Conservation (phyloP, 345 rosid genomes). For the Carallia pectinifolia region DNA sequence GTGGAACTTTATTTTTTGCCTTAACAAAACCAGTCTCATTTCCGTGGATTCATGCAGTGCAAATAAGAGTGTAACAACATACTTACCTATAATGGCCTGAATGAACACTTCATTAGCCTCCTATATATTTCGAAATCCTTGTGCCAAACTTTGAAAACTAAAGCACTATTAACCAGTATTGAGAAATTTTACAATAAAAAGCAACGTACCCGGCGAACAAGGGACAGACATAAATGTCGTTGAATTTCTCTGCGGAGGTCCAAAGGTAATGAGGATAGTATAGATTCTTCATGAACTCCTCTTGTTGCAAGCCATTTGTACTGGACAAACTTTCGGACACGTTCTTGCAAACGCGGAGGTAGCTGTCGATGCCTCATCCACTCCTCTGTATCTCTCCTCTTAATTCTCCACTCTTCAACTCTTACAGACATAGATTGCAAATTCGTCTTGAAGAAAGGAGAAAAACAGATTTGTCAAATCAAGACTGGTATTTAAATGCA, state of each 20-base stretch:
- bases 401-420: conserved; percentile 89
- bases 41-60: too few species aligned
- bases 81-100: too few species aligned
- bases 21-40: too few species aligned
- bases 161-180: too few species aligned
- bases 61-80: too few species aligned
- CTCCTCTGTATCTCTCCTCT: conserved; percentile 86
- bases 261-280: conserved; percentile 61
- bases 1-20: too few species aligned
- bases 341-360: conserved; percentile 72
- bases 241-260: conserved; percentile 95
- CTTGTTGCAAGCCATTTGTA: conserved; percentile 93
- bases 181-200: too few species aligned
- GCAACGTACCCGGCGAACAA: conserved; percentile 74
- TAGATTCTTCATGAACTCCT: conserved; percentile 90
- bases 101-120: too few species aligned
- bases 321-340: conserved; percentile 70
- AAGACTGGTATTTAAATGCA: neutral
- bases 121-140: too few species aligned
- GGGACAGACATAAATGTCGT: conserved; percentile 82
- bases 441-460: conserved; percentile 52
- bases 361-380: conserved; percentile 97
- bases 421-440: conserved; percentile 81
- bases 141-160: too few species aligned
- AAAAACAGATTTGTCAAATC: conserved; percentile 6